Conservation (phyloP, 352 stramenopile species). For the Pythium angustatum region DNA sequence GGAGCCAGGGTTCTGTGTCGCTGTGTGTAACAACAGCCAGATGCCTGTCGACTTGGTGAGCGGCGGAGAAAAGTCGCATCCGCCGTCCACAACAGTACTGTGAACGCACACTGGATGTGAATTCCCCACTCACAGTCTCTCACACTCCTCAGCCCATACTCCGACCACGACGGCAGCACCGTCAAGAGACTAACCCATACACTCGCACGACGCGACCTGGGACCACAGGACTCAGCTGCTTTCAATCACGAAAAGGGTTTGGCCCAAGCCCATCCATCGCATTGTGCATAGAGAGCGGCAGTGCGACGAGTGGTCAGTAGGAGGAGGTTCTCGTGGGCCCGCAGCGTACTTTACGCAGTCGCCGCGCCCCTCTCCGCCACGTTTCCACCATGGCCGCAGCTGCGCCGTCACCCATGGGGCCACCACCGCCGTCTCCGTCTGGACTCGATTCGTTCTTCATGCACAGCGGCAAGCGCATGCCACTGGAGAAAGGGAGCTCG, state of each 20-base stretch:
- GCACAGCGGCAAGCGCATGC: conserved; percentile 40
- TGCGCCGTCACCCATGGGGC: background rate
- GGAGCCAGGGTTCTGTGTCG: conserved; percentile 2
- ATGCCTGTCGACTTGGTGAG: background rate
- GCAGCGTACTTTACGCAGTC: background rate
- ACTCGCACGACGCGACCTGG: too few species aligned
- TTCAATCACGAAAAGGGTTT: background rate
- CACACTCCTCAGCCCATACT: too few species aligned
- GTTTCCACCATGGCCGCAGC: conserved; percentile 23
- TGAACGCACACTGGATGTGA: too few species aligned
- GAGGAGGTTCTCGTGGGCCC: background rate
- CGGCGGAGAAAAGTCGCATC: conserved; percentile 1
- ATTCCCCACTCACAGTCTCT: too few species aligned
- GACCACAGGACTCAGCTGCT: conserved; percentile 11
- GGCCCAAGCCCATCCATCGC: background rate
- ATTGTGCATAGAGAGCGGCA: conserved; percentile 4
- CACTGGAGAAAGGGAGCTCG: conserved; percentile 57
- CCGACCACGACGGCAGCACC: too few species aligned
- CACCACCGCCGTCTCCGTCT: background rate
- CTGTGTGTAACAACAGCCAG: conserved; percentile 20
- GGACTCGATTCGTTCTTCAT: conserved; percentile 10
- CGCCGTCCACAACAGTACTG: too few species aligned
- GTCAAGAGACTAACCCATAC: too few species aligned
- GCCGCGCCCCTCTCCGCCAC: too few species aligned
- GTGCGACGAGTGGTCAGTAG: conserved; percentile 8